A percentile compares a stretch with the other conserved stretches of the same genome.
phyloP scores from a whole-genome alignment of 2,329 filamentous ascomycete genomes.

The Rosellinia necatrix region DNA sequence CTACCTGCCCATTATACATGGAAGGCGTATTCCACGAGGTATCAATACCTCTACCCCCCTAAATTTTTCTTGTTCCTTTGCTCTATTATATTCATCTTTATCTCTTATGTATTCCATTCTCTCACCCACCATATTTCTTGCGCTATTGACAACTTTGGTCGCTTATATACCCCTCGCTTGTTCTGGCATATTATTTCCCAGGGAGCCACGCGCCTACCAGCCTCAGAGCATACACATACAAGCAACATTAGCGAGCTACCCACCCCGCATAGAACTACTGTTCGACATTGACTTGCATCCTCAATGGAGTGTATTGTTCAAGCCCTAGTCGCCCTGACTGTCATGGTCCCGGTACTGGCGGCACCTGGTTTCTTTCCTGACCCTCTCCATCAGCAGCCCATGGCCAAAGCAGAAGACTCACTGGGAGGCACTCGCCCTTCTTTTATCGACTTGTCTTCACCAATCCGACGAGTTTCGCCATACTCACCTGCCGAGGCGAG shows the following conservation, averaged over 20 bases:
- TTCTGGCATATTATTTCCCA: too few relatives aligned
- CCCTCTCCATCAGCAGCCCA: background rate
- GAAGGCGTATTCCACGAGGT: conserved; percentile 8
- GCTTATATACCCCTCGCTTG: background rate
- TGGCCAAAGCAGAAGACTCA: background rate
- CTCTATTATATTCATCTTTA: too few relatives aligned
- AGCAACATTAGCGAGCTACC: background rate
- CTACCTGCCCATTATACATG: too few relatives aligned
- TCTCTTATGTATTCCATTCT: background rate
- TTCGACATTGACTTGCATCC: too few relatives aligned
- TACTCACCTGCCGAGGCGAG: background rate
- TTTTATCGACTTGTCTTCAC: background rate
- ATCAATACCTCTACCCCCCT: background rate
- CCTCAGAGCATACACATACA: background rate
- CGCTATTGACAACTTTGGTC: conserved; percentile 6
- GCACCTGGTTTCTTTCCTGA: conserved; percentile 4
- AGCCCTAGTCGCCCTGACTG: conserved; percentile 1
- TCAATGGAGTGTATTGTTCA: conserved; percentile 12
- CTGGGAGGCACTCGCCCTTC: background rate
- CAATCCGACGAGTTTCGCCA: too few relatives aligned
- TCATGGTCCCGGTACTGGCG: conserved; percentile 11
- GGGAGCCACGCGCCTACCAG: too few relatives aligned
- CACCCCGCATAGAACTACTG: background rate
- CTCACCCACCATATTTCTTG: background rate
- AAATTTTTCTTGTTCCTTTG: background rate